Base-by-base conservation (phyloP, 129 eudicot genomes). In the Lactuca sativa region DNA sequence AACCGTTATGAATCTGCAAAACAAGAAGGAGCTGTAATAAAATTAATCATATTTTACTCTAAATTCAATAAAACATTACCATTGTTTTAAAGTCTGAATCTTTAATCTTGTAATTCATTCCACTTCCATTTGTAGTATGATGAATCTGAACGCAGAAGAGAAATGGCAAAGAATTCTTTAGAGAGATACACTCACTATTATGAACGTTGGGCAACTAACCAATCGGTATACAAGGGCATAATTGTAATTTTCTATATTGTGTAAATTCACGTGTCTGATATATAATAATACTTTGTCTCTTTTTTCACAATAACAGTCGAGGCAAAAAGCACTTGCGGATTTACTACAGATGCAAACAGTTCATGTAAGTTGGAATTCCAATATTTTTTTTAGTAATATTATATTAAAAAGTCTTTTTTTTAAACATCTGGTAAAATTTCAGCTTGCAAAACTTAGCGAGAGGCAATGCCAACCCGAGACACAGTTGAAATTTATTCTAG, bases 181-280 rank as follows among this genome's bases (percentile, higher is more conserved):
- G 99, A 95, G 75, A 77, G 97, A 84, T 95, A 95, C 76, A 90
- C 96, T 43, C 99, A 95, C 78, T 90, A 95, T 63, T 95, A 95
- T 78, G 99, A 95, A 78, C 88, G 99, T 4, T 95, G 97, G 97
- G 97, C 97, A n/a, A 80, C 95, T 73, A 95, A 95, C 67, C 97
- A 95, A 81, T 82, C 85, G 80, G 99, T 93, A 87, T 73, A 60
- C 66, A 54, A 78, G 16, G 18, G 68, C 56, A 21, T 63, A 38
- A 53, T 41, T 7, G 16, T 40, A 38, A 51, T 34, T 11, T 49
- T 59, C 8, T 5, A 43, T 60, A 31, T 40, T 64, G n/a, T 13
- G 30, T 15, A 6, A 37, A 62, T 69, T 48, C 58, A 62, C 32
- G 25, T 77, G 47, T 67, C 56, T 36, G 68, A 56, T 59, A 48